A percentile compares a stretch with the other conserved stretches of the same genome.
Conservation (phyloP, 2,329 filamentous ascomycete genomes). For the Fusarium redolens region DNA sequence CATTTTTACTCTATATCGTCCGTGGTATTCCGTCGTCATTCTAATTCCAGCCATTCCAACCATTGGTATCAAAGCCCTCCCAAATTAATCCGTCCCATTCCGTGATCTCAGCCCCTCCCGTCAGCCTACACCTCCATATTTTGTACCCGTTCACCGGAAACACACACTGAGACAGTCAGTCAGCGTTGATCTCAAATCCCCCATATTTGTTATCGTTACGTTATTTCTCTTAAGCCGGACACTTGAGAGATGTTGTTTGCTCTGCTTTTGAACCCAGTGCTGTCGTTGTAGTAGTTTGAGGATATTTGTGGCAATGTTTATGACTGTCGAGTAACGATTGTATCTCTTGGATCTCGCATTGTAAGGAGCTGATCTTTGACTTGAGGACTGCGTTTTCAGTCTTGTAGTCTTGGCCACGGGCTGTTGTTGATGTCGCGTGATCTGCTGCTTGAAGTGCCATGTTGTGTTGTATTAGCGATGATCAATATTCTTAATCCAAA, state of each 20-base stretch:
- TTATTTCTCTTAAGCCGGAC: neutral
- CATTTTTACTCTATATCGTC: neutral
- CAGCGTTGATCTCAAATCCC: slow-evolving; percentile 36
- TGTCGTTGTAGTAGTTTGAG: neutral
- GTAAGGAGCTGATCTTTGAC: neutral
- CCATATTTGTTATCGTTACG: neutral
- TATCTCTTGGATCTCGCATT: neutral
- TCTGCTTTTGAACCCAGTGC: neutral
- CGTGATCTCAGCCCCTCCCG: neutral
- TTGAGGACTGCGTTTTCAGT: neutral
- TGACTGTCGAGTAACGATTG: neutral
- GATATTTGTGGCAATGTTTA: neutral
- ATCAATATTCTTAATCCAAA: too few relatives aligned
- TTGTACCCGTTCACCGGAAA: neutral
- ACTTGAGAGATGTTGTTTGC: neutral
- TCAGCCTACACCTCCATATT: too few relatives aligned
- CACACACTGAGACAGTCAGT: neutral
- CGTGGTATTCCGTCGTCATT: neutral
- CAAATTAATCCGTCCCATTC: neutral
- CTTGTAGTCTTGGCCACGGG: neutral
- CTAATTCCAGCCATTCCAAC: neutral
- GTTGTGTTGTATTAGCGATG: neutral
- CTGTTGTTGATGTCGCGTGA: neutral
- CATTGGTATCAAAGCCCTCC: neutral
- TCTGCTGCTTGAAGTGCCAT: neutral